Evolutionary conservation across 108 stramenopile species (phyloP).

Genomic region (Poteriospumella lacustris): DNA sequence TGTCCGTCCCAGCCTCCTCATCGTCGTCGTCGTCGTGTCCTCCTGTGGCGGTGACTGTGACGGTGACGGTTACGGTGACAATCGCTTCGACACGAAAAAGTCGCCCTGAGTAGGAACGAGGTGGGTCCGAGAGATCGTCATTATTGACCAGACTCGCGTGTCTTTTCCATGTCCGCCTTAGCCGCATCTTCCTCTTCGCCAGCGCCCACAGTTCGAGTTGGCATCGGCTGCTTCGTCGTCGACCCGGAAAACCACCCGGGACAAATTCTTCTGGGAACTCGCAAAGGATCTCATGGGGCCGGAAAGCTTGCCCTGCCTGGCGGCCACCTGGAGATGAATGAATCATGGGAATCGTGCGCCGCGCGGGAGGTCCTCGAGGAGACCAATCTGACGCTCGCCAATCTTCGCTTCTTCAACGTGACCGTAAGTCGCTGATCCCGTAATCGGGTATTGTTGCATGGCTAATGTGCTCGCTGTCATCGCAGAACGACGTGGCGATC

Average conservation of each 20-base stretch:
- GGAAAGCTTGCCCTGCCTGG: slow-evolving; percentile 67
- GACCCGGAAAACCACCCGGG: neutral
- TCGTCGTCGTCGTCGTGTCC: too few species aligned
- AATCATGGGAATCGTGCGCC: slow-evolving; percentile 76
- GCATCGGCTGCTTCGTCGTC: slow-evolving; percentile 19
- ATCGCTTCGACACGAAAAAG: too few species aligned
- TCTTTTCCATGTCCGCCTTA: too few species aligned
- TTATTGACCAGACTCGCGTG: too few species aligned
- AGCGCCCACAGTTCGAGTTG: slow-evolving; percentile 24
- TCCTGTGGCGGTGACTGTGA: too few species aligned
- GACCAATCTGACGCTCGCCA: slow-evolving; percentile 50
- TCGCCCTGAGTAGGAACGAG: too few species aligned
- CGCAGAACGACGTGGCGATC: slow-evolving; percentile 51
- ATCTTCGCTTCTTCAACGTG: slow-evolving; percentile 36
- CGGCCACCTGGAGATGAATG: slow-evolving; percentile 77
- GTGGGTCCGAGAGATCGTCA: too few species aligned
- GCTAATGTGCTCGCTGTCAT: neutral
- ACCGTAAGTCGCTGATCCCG: neutral
- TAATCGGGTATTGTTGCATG: neutral
- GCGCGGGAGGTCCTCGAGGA: slow-evolving; percentile 75
- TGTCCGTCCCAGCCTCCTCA: too few species aligned
- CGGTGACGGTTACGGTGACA: too few species aligned
- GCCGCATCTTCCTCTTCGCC: neutral
- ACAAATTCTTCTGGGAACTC: slow-evolving; percentile 64
- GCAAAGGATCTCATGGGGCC: slow-evolving; percentile 70